Evolutionary conservation across 306 rosid genomes (phyloP).

Genomic region (Rosa lucieae): DNA sequence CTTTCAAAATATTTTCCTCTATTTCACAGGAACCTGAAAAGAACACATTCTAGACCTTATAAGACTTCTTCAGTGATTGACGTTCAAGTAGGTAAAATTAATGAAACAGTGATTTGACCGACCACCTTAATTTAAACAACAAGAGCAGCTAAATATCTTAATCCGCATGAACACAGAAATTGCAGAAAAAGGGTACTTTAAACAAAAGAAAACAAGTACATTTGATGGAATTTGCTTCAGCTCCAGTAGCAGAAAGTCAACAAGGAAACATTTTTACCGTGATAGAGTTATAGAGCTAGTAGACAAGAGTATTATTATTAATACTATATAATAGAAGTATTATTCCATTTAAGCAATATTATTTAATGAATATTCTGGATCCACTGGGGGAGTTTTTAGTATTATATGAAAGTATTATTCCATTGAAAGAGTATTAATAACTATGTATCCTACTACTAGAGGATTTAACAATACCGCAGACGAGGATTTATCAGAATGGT

Average conservation of each 20-base stretch:
- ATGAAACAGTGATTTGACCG: neutral
- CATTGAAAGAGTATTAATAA: no score
- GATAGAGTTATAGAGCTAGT: neutral
- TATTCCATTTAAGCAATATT: no score
- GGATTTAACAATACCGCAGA: no score
- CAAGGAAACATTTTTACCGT: neutral
- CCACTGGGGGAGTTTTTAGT: no score
- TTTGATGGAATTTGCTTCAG: neutral
- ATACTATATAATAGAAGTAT: no score
- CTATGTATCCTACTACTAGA: no score
- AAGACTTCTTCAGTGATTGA: neutral
- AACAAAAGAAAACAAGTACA: neutral
- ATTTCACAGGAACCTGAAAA: slow-evolving; percentile 53
- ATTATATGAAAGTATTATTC: no score
- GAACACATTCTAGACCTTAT: slow-evolving; percentile 22
- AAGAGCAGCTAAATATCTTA: neutral
- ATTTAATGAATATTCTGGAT: no score
- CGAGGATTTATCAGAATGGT: no score
- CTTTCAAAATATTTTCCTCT: slow-evolving; percentile 29
- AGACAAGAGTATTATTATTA: no score
- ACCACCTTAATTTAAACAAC: neutral
- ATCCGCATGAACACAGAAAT: neutral
- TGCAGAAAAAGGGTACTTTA: neutral
- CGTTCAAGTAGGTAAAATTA: neutral
- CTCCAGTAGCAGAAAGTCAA: neutral